Conservation (phyloP, 768 basidiomycete genomes). For the Lactarius tabidus region DNA sequence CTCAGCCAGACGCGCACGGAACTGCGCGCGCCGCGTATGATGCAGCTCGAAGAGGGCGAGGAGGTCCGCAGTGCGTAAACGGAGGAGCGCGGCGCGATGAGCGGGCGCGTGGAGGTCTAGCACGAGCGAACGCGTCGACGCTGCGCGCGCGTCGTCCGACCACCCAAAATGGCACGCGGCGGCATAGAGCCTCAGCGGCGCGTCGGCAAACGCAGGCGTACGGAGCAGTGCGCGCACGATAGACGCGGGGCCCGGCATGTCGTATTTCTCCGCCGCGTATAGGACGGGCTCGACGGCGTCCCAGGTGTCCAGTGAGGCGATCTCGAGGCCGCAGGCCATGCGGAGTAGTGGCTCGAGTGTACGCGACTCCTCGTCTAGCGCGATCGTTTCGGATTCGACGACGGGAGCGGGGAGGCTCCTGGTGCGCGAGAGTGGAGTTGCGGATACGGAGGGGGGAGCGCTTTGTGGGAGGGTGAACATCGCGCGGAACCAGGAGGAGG, state of each 20-base stretch:
- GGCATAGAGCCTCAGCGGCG: constrained; percentile 52
- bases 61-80: constrained; percentile 47
- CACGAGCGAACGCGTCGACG: constrained; percentile 53
- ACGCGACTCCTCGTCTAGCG: constrained; percentile 52
- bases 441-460: not conserved
- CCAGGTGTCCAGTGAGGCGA: constrained; percentile 46
- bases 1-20: constrained; percentile 48
- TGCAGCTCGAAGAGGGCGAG: constrained; percentile 55
- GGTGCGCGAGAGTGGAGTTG: not conserved
- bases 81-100: constrained; percentile 43
- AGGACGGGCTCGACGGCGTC: constrained; percentile 55
- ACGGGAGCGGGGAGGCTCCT: not conserved
- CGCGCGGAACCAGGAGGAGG: constrained; percentile 60
- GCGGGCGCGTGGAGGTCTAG: constrained; percentile 47
- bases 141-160: constrained; percentile 50
- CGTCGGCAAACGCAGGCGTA: constrained; percentile 46
- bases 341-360: constrained; percentile 55
- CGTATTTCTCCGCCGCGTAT: constrained; percentile 64
- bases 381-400: constrained; percentile 39
- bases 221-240: constrained; percentile 56
- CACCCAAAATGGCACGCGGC: constrained; percentile 56
- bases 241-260: constrained; percentile 61
- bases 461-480: constrained; percentile 56
- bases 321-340: constrained; percentile 58
- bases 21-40: constrained; percentile 45